Evolutionary conservation across 805 yeast genomes (phyloP).

Genomic region (Wickerhamiella galacta): DNA sequence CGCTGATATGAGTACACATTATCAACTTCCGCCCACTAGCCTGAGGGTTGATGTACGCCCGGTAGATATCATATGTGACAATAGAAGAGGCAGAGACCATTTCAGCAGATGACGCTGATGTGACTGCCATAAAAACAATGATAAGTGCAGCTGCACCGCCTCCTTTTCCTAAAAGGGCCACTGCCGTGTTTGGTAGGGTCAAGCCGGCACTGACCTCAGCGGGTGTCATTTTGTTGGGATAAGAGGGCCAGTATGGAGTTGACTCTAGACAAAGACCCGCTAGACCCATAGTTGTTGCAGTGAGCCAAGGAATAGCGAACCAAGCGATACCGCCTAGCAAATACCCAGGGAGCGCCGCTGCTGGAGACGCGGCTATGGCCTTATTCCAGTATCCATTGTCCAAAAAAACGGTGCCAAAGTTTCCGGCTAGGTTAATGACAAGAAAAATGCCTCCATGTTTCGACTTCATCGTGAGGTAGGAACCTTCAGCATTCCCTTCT

Average conservation of each 20-base stretch:
- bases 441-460: slow-evolving; percentile 77
- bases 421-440: slow-evolving; percentile 76
- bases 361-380: slow-evolving; percentile 74
- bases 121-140: slow-evolving; percentile 79
- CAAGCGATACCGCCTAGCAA: slow-evolving; percentile 78
- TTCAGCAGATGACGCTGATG: slow-evolving; percentile 86
- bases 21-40: slow-evolving; percentile 66
- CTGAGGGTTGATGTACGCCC: slow-evolving; percentile 59
- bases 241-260: slow-evolving; percentile 61
- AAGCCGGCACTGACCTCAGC: slow-evolving; percentile 71
- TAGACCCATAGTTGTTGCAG: slow-evolving; percentile 76
- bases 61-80: slow-evolving; percentile 72
- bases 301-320: slow-evolving; percentile 77
- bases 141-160: slow-evolving; percentile 75
- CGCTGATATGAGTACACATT: slow-evolving; percentile 47
- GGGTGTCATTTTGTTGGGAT: slow-evolving; percentile 46
- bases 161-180: slow-evolving; percentile 67
- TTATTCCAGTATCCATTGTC: slow-evolving; percentile 84
- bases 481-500: slow-evolving; percentile 68
- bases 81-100: slow-evolving; percentile 76
- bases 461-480: slow-evolving; percentile 77
- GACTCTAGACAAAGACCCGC: slow-evolving; percentile 61
- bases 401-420: slow-evolving; percentile 74
- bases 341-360: slow-evolving; percentile 74
- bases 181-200: slow-evolving; percentile 51